phyloP scores from a whole-genome alignment of 805 yeast species.

The Debaryomyces tyrocola region DNA sequence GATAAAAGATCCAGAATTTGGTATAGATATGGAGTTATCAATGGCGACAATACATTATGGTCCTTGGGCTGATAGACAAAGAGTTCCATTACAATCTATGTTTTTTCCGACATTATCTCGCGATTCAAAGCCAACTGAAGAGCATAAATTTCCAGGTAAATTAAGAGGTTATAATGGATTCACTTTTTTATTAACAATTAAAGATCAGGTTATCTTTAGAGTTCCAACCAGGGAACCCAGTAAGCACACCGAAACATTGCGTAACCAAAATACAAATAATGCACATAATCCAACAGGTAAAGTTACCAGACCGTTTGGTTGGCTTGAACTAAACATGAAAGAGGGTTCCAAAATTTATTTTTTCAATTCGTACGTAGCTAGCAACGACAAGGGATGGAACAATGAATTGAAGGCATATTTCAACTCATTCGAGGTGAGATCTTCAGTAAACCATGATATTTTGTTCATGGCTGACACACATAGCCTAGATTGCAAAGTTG shows the following conservation, averaged over 20 bases:
- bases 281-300: conserved; percentile 7
- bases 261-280: conserved; percentile 8
- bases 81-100: conserved; percentile 60
- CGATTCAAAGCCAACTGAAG: conserved; percentile 43
- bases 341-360: conserved; percentile 50
- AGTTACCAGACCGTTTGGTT: conserved; percentile 73
- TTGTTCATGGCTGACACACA: conserved; percentile 64
- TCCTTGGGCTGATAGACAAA: conserved; percentile 93
- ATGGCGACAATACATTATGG: conserved; percentile 79
- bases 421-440: conserved; percentile 58
- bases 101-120: conserved; percentile 68
- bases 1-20: conserved; percentile 36
- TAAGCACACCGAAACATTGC: conserved; percentile 53
- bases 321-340: conserved; percentile 76
- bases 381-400: conserved; percentile 52
- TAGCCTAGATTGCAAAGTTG: conserved; percentile 52
- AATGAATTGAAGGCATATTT: conserved; percentile 50
- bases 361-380: conserved; percentile 53
- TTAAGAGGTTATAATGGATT: conserved; percentile 58
- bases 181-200: conserved; percentile 52
- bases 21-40: conserved; percentile 57
- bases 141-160: conserved; percentile 45
- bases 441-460: conserved; percentile 89
- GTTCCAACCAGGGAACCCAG: conserved; percentile 84
- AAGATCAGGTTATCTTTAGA: conserved; percentile 67